These are phyloP conservation scores for Syzygium aromaticum DNA, from an alignment of 345 rosid species.

Conservation along the genomic window DNA sequence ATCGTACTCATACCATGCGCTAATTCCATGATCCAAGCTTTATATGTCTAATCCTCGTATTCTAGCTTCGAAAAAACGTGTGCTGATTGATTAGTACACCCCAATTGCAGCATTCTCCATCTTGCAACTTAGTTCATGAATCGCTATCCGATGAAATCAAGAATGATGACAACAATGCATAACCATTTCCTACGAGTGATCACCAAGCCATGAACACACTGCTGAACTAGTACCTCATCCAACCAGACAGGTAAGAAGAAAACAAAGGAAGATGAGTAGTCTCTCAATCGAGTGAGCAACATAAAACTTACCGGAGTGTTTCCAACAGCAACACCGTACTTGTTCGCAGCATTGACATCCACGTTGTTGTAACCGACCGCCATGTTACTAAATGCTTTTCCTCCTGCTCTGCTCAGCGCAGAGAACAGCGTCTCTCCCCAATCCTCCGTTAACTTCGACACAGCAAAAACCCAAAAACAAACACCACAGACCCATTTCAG, in stretches of 20 bases:
- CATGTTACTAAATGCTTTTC: constrained; percentile 95
- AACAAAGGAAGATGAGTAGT: neutral
- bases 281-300: neutral
- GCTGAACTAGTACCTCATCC: neutral
- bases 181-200: neutral
- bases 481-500: neutral
- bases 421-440: constrained; percentile 94
- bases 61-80: neutral
- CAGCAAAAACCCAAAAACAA: neutral
- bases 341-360: constrained; percentile 87
- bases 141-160: neutral
- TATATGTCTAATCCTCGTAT: neutral
- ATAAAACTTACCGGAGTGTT: constrained; percentile 78
- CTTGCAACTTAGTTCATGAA: neutral
- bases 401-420: constrained; percentile 87
- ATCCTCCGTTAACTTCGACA: constrained; percentile 73
- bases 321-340: constrained; percentile 91
- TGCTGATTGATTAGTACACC: neutral
- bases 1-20: neutral
- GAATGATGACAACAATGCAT: neutral
- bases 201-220: neutral
- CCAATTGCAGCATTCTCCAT: neutral
- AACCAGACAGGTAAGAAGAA: neutral
- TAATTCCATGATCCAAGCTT: neutral
- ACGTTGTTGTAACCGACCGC: constrained; percentile 99